A percentile compares a stretch with the other conserved stretches of the same genome.
Conservation (phyloP, 2,329 filamentous ascomycete species). For the Massarina eburnea region DNA sequence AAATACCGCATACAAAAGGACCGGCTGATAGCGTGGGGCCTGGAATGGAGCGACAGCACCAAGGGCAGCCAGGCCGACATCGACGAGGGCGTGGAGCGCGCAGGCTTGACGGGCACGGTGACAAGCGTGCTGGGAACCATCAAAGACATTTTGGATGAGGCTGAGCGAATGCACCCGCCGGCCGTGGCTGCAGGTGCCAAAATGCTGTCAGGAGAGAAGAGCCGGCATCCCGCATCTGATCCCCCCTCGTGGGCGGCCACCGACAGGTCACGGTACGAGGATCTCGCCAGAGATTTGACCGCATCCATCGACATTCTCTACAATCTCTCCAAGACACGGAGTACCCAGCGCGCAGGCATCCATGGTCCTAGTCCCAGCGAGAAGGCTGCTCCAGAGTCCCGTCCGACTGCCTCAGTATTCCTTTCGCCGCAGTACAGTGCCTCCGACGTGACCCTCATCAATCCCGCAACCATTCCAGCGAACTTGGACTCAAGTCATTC, state of each 20-base stretch:
- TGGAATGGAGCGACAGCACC: conserved; percentile 75
- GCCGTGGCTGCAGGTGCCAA: conserved; percentile 34
- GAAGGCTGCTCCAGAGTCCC: conserved; percentile 23
- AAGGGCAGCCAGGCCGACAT: conserved; percentile 65
- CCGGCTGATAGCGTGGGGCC: conserved; percentile 74
- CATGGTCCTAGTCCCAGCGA: not conserved
- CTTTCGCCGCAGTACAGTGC: conserved; percentile 41
- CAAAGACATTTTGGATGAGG: conserved; percentile 76
- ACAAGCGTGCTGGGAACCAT: conserved; percentile 79
- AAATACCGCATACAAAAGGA: conserved; percentile 81
- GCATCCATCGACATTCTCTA: conserved; percentile 79
- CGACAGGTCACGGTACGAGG: conserved; percentile 76
- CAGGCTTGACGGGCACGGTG: conserved; percentile 74
- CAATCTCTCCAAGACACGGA: conserved; percentile 69
- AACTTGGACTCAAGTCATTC: conserved; percentile 16
- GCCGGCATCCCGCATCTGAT: conserved; percentile 31
- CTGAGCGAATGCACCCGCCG: conserved; percentile 68
- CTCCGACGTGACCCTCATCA: conserved; percentile 49
- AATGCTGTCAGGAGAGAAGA: conserved; percentile 40
- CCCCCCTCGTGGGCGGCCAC: conserved; percentile 51
- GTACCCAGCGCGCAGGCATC: conserved; percentile 38
- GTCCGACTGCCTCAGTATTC: conserved; percentile 26
- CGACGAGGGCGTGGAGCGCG: conserved; percentile 67
- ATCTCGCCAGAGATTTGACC: conserved; percentile 72
- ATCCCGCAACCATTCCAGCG: conserved; percentile 39